Percentiles rank a stretch among this genome's conserved stretches.
Evolutionary conservation across 164 flowering plant genomes (phyloP).

Genomic region (Sedum album): DNA sequence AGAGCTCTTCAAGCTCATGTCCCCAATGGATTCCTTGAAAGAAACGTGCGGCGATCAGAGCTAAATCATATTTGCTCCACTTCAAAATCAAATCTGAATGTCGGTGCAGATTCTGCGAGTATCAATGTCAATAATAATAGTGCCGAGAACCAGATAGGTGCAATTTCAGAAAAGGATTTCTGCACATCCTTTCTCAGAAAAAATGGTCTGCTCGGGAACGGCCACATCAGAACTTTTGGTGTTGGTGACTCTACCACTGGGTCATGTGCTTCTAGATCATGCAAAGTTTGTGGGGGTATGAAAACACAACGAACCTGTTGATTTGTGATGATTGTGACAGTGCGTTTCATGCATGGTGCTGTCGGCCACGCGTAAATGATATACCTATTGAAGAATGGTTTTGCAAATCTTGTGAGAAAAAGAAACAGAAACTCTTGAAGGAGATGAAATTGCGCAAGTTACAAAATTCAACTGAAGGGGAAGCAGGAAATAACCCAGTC

Average conservation of each 20-base stretch:
- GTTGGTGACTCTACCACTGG: constrained; percentile 10
- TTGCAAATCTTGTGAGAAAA: constrained; percentile 57
- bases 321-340: constrained; percentile 81
- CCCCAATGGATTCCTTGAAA: too few species aligned
- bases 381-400: constrained; percentile 65
- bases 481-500: constrained; percentile 12
- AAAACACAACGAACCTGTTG: constrained; percentile 37
- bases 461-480: constrained; percentile 4
- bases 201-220: constrained; percentile 25
- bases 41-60: too few species aligned
- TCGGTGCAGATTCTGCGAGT: constrained; percentile 30
- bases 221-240: constrained; percentile 13
- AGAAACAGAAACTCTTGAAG: constrained; percentile 33
- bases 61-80: constrained; percentile 57
- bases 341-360: constrained; percentile 64
- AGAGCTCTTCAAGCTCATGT: too few species aligned
- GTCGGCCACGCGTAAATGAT: constrained; percentile 36
- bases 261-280: constrained; percentile 21
- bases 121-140: constrained; percentile 32
- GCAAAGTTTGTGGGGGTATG: constrained; percentile 54
- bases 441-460: constrained; percentile 14
- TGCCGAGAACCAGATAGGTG: constrained; percentile 19
- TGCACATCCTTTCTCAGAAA: constrained; percentile 43
- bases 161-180: constrained; percentile 37
- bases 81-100: constrained; percentile 50